Conservation (phyloP, 2,329 filamentous ascomycete species). For the Penicillium sp. region DNA sequence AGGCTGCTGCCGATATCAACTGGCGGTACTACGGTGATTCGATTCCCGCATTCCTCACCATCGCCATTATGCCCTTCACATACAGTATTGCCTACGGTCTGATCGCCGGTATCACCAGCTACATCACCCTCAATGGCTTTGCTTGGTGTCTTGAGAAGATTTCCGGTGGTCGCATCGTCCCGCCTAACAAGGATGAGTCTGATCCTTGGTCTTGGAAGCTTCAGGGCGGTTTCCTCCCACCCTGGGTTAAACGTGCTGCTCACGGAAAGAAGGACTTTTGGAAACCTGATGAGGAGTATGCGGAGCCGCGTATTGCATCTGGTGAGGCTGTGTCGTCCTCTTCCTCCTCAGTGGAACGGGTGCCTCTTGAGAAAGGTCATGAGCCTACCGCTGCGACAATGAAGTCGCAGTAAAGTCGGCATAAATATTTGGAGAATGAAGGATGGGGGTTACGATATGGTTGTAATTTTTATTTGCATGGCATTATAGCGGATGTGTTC, state of each 20-base stretch:
- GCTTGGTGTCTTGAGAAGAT: slow-evolving; percentile 68
- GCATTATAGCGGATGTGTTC: slow-evolving; percentile 1
- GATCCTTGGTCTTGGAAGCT: slow-evolving; percentile 79
- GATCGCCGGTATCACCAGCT: slow-evolving; percentile 75
- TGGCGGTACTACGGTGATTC: slow-evolving; percentile 84
- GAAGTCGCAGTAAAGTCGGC: not conserved
- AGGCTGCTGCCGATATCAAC: slow-evolving; percentile 78
- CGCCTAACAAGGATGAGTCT: slow-evolving; percentile 72
- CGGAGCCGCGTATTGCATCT: slow-evolving; percentile 8
- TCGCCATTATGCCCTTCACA: slow-evolving; percentile 84
- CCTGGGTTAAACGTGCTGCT: slow-evolving; percentile 66
- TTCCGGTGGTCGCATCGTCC: slow-evolving; percentile 69
- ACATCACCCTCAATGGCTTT: slow-evolving; percentile 70
- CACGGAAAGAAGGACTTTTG: slow-evolving; percentile 74
- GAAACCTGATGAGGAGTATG: slow-evolving; percentile 43
- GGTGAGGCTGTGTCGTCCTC: slow-evolving; percentile 16
- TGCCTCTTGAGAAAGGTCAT: slow-evolving; percentile 17
- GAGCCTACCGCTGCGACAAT: not conserved
- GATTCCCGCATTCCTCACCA: slow-evolving; percentile 79
- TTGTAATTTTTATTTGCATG: not conserved
- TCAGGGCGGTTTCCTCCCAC: slow-evolving; percentile 71
- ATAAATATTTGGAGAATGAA: not conserved
- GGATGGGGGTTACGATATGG: not conserved
- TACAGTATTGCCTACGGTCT: slow-evolving; percentile 86
- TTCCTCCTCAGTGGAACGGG: slow-evolving; percentile 19